Evolutionary conservation across 1,139 yeast species (phyloP).

Genomic region (Yamadazyma diospyri): DNA sequence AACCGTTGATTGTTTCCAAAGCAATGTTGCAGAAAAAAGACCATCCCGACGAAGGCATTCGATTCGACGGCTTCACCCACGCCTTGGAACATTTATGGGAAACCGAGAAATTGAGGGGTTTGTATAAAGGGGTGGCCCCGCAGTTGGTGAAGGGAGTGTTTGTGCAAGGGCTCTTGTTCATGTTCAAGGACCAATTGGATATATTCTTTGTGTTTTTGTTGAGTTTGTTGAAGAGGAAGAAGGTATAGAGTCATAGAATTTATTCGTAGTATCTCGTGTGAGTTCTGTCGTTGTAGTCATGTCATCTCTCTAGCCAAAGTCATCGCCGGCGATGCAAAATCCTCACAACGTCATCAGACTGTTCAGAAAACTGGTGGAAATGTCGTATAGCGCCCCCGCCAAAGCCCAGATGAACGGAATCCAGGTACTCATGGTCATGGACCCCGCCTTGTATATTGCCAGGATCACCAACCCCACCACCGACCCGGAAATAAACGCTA

Average conservation of each 20-base stretch:
- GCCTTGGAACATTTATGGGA: constrained; percentile 45
- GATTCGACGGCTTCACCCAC: constrained; percentile 38
- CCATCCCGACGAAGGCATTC: constrained; percentile 22
- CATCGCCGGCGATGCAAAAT: no score
- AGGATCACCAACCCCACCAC: constrained; percentile 61
- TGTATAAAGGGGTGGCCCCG: constrained; percentile 78
- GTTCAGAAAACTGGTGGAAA: constrained; percentile 58
- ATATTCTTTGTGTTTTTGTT: constrained; percentile 39
- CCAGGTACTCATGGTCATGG: constrained; percentile 89
- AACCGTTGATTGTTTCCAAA: constrained; percentile 82
- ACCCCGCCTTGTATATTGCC: constrained; percentile 74
- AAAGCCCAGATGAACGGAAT: constrained; percentile 81
- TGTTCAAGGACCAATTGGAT: constrained; percentile 73
- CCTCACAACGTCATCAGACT: constrained; percentile 34
- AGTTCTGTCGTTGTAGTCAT: no score
- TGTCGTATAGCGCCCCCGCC: constrained; percentile 61
- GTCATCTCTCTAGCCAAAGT: no score
- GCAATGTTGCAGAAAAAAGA: constrained; percentile 68
- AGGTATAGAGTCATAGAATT: constrained; percentile 1
- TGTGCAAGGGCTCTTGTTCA: constrained; percentile 81
- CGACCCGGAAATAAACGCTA: constrained; percentile 70
- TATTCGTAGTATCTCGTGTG: no score
- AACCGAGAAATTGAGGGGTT: constrained; percentile 35
- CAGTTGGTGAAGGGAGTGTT: constrained; percentile 79
- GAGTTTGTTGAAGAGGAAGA: constrained; percentile 24